Base-by-base conservation (phyloP, 1,139 yeast species). In the Geotrichum bryndzae region DNA sequence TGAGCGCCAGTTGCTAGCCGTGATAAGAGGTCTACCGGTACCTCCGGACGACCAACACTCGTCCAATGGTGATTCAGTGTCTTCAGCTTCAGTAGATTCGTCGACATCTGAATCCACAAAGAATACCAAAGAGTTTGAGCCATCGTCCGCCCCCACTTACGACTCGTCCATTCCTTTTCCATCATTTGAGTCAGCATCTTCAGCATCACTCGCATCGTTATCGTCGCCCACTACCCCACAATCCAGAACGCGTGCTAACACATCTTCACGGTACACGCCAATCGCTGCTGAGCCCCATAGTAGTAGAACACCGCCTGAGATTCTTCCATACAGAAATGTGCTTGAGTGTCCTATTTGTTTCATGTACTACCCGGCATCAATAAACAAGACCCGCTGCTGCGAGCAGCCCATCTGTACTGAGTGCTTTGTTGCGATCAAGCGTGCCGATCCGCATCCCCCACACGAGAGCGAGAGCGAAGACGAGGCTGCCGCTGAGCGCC, bases 331-430 rank as follows among this genome's bases (percentile, higher is more conserved):
- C 75, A 76, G 83, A 58, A 77, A 83, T 61, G 84, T 90, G 1
- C 76, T 81, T 38, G 99, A 94, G 71, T 94, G 99, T 73, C 98
- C 99, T 11, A 94, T 94, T 67, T 94, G 99, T 72, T 94, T 94
- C 73, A 80, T 94, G 27, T 90, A 82, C 71, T 90, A 87, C 72
- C 99, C 99, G 0, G 80, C 82, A 56, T 84, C 85, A 69, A 76
- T 92, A 67, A 94, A 94, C 76, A 74, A 82, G 59, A 87, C 96
- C n/a, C 80, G 96, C 56, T 94, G 99, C 74, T 94, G 99, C 73
- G 82, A 84, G 58, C 98, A 94, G 73, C 94, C 96, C 1, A 91
- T 94, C 27, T 94, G 99, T 75, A 83, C 97, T 0, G 99, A 94
- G 75, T 94, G 99, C 73, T 94, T 94, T 81, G 97, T 92, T 8